Evolutionary conservation across 2,329 filamentous ascomycete genomes (phyloP), one percentile per base, ranked within the genome.

Genomic region (Cercospora nicotianae): DNA sequence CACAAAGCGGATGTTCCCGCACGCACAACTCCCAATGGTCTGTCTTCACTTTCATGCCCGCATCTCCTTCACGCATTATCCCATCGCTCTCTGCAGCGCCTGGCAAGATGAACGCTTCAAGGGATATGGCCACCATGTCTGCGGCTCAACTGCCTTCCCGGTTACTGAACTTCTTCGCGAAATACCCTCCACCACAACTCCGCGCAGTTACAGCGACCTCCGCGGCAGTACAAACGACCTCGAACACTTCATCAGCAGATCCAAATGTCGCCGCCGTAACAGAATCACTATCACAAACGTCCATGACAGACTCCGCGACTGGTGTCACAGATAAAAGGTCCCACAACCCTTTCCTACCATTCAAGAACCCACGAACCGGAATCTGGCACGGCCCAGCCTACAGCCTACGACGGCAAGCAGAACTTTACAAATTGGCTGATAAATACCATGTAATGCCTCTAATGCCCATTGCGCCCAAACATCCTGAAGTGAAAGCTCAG

Each of bases 351-450:
- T 99, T 99, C 83, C 84, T 88, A 69, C 87, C 91, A 42, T 88
- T 87, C 75, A 93, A 91, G 81, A 91, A 96, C 82, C 88, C 90
- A 42, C 82, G 84, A 51, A 97, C 93, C 0, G 91, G 91, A 23
- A 89, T 87, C 79, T 97, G 93, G 92, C 90, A 93, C 73, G 87
- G 93, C 71, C 92, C 95, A 0, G 86, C 89, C 66, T 94, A 90
- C 82, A 96, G 93, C 5, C 85, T 96, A 73, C 88, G 95, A 65
- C 87, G 92, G 69, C 95, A 99, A 84, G 94, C 94, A 26, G 92
- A 97, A 75, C 86, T 99, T 26, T 91, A 95, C 75, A 96, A 96
- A 82, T 80, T 98, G 75, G 93, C 95, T 4, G 83, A 87, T 67
- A 84, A 90, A 75, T 86, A 77, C 63, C 67, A 75, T 42, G 78